These are phyloP conservation scores for Coelastrella sp. DNA, from an alignment of 139 green algal species.

Conservation along the genomic window DNA sequence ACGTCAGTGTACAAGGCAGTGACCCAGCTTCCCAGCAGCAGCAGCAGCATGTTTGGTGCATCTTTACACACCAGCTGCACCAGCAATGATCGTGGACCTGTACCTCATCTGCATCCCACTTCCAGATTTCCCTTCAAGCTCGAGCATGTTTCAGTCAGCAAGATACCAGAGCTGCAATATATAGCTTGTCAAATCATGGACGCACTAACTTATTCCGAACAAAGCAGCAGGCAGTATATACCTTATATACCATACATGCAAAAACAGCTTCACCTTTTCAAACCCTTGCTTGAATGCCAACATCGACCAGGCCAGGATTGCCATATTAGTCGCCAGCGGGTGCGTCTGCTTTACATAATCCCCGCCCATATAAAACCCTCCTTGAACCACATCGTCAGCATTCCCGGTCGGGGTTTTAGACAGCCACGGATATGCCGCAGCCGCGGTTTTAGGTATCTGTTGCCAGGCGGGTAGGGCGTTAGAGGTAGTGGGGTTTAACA, in stretches of 20 bases:
- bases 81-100: no score
- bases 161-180: no score
- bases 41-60: no score
- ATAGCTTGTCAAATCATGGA: no score
- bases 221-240: background rate
- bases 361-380: constrained; percentile 38
- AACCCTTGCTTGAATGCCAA: constrained; percentile 27
- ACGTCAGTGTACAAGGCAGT: no score
- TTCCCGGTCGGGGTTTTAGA: background rate
- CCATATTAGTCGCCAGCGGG: constrained; percentile 14
- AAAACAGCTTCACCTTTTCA: background rate
- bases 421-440: constrained; percentile 17
- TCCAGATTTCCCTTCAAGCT: no score
- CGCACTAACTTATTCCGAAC: no score
- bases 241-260: background rate
- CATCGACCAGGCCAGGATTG: constrained; percentile 40
- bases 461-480: background rate
- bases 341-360: constrained; percentile 42
- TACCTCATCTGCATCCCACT: no score
- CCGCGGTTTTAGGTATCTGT: background rate
- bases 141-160: no score
- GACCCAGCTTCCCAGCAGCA: no score
- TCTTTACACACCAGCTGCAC: no score
- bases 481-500: background rate
- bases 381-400: background rate